phyloP scores from a whole-genome alignment of 192 early-diverging fungal genomes.

The Allomyces macrogynus region DNA sequence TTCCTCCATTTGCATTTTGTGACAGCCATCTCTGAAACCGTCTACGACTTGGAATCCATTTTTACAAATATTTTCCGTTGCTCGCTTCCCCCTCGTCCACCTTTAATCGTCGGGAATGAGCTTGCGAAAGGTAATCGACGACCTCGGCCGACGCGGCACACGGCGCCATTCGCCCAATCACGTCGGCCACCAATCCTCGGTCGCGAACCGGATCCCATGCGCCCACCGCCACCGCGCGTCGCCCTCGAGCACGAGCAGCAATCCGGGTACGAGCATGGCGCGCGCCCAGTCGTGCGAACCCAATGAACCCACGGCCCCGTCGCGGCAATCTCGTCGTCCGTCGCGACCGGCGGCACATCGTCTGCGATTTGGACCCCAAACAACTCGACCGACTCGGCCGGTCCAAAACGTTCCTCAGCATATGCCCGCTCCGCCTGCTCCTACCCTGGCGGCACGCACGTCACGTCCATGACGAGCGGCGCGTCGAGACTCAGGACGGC shows the following conservation, averaged over 20 bases:
- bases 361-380: too few relatives aligned
- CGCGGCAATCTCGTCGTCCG: neutral
- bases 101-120: too few relatives aligned
- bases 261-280: constrained; percentile 16
- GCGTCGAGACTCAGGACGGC: constrained; percentile 20
- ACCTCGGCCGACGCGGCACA: too few relatives aligned
- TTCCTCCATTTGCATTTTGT: too few relatives aligned
- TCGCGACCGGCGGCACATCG: too few relatives aligned
- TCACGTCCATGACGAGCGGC: constrained; percentile 19
- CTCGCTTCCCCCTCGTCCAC: too few relatives aligned
- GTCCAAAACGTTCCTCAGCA: neutral
- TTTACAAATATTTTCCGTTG: too few relatives aligned
- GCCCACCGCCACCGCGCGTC: constrained; percentile 28
- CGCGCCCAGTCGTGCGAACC: neutral
- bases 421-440: neutral
- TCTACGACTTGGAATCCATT: too few relatives aligned
- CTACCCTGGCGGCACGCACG: neutral
- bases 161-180: too few relatives aligned
- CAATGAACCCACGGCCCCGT: neutral
- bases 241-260: constrained; percentile 19
- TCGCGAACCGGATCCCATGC: constrained; percentile 19
- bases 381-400: constrained; percentile 6
- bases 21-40: too few relatives aligned
- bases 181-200: too few relatives aligned
- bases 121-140: too few relatives aligned